Conservation (phyloP, 2,329 filamentous ascomycete genomes). For the Acephala macrosclerotiorum region DNA sequence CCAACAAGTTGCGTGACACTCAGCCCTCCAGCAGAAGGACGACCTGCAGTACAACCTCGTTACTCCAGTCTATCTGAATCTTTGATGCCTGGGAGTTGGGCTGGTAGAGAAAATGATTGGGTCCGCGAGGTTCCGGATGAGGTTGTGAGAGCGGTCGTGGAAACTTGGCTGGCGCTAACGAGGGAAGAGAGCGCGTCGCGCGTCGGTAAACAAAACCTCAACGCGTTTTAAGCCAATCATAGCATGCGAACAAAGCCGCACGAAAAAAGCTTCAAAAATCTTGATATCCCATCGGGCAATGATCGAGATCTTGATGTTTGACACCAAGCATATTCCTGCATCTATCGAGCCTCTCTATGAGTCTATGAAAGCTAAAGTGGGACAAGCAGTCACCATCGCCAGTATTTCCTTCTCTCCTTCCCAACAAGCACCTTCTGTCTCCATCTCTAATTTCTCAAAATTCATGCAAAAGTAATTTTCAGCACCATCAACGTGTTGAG, state of each 20-base stretch:
- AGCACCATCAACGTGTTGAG: not conserved
- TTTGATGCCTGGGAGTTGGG: constrained; percentile 7
- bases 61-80: constrained; percentile 8
- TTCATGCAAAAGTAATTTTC: constrained; percentile 17
- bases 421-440: not conserved
- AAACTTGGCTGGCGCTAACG: constrained; percentile 18
- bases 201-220: constrained; percentile 1
- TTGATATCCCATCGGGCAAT: not conserved
- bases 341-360: not conserved
- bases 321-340: constrained; percentile 4
- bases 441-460: constrained; percentile 18
- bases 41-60: constrained; percentile 2
- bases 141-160: constrained; percentile 12
- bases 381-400: not conserved
- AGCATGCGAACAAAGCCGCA: not conserved
- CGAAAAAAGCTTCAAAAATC: not conserved
- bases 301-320: not conserved
- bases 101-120: constrained; percentile 15
- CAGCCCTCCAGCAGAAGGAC: constrained; percentile 7
- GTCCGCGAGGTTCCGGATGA: not conserved
- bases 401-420: not conserved
- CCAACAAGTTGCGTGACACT: constrained; percentile 5
- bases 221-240: constrained; percentile 9
- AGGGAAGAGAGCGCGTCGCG: not conserved
- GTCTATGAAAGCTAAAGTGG: not conserved